Percentiles rank a stretch among this genome's conserved stretches.
phyloP scores from a whole-genome alignment of 1,284 basidiomycete species.

The Sphaerobolus stellatus region DNA sequence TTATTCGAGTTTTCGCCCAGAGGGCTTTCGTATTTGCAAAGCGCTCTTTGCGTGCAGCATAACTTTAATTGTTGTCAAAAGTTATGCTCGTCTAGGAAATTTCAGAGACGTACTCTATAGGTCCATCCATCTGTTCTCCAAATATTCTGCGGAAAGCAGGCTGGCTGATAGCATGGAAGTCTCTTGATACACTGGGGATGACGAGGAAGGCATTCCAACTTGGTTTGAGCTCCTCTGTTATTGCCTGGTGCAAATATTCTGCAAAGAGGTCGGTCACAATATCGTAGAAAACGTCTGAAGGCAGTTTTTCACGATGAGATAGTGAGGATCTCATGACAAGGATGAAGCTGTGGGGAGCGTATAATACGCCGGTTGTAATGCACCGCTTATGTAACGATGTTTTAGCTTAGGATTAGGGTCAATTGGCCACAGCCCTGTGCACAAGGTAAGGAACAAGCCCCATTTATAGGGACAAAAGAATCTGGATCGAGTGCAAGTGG shows the following conservation, averaged over 20 bases:
- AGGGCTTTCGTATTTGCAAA: conserved; percentile 3
- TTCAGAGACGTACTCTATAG: conserved; percentile 4
- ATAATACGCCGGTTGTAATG: not conserved
- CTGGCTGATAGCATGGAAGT: conserved; percentile 4
- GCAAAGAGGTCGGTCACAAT: not conserved
- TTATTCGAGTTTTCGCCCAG: not conserved
- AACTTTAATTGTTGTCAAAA: not conserved
- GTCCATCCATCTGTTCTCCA: not conserved
- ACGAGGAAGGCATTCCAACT: conserved; percentile 11
- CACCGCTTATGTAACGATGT: not conserved
- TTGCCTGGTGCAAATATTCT: conserved; percentile 6
- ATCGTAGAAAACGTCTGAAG: conserved; percentile 4
- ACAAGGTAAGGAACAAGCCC: no score
- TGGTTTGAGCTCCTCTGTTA: not conserved
- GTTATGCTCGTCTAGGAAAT: not conserved
- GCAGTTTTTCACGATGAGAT: not conserved
- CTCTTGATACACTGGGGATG: conserved; percentile 1
- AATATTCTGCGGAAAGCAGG: conserved; percentile 9
- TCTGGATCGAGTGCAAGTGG: no score
- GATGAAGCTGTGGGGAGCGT: not conserved
- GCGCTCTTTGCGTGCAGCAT: not conserved
- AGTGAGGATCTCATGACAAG: not conserved
- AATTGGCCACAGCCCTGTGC: not conserved
- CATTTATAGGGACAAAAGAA: no score
- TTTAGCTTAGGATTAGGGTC: not conserved